phyloP scores from a whole-genome alignment of 306 rosid species.

The Corylus americana region DNA sequence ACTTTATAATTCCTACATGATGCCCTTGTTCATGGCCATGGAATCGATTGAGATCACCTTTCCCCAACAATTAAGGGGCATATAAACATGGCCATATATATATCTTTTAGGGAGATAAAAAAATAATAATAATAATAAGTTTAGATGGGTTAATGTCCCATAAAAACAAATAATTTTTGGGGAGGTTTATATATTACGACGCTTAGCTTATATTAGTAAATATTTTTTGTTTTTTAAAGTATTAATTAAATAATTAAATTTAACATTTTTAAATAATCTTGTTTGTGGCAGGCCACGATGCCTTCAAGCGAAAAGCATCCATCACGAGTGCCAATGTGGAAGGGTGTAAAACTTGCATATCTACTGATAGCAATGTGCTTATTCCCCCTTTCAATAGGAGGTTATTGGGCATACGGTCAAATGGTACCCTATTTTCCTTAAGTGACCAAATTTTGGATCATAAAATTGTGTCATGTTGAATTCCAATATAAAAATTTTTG shows the following conservation, averaged over 20 bases:
- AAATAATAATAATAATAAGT: too few relatives aligned
- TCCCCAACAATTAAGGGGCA: too few relatives aligned
- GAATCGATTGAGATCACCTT: too few relatives aligned
- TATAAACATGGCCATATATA: too few relatives aligned
- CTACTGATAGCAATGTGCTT: slow-evolving; percentile 41
- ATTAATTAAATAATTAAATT: too few relatives aligned
- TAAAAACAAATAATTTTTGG: too few relatives aligned
- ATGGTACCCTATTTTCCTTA: slow-evolving; percentile 13
- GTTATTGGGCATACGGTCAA: slow-evolving; percentile 58
- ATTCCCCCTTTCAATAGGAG: slow-evolving; percentile 55
- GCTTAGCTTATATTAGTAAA: too few relatives aligned
- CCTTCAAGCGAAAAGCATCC: slow-evolving; percentile 66
- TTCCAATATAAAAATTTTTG: background rate
- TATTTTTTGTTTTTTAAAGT: too few relatives aligned
- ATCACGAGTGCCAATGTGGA: slow-evolving; percentile 62
- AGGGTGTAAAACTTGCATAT: slow-evolving; percentile 49
- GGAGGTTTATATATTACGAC: too few relatives aligned
- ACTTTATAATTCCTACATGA: background rate
- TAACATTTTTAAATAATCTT: background rate
- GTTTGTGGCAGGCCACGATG: slow-evolving; percentile 48
- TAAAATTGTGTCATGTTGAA: background rate
- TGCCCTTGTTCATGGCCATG: too few relatives aligned
- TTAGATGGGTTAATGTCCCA: too few relatives aligned
- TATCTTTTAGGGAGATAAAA: too few relatives aligned
- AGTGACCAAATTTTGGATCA: background rate